These are phyloP conservation scores for Withania somnifera DNA, from an alignment of 305 asterid genomes.

Conservation along the genomic window DNA sequence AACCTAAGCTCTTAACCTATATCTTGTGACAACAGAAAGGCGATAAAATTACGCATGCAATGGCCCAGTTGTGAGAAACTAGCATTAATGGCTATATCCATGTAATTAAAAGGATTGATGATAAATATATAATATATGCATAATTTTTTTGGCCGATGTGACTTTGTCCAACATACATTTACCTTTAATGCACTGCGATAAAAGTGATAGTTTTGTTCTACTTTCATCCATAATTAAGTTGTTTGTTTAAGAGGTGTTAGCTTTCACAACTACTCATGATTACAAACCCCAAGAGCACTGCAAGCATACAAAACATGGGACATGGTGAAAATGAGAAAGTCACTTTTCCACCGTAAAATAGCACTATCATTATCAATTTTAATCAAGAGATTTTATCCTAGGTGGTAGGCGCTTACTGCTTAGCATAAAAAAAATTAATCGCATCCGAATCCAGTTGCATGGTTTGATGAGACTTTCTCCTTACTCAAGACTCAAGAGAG, in stretches of 20 bases:
- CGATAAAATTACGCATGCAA: neutral
- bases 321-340: slow-evolving; percentile 3
- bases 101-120: too few species aligned
- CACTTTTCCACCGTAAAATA: slow-evolving; percentile 65
- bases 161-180: too few species aligned
- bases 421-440: neutral
- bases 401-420: too few species aligned
- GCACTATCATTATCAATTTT: slow-evolving; percentile 10
- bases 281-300: slow-evolving; percentile 42
- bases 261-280: slow-evolving; percentile 41
- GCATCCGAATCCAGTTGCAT: neutral
- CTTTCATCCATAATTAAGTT: neutral
- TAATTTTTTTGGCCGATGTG: too few species aligned
- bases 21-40: neutral
- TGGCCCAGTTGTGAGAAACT: neutral
- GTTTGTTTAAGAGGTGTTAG: slow-evolving; percentile 11
- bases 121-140: too few species aligned
- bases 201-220: neutral
- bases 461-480: neutral
- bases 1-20: neutral
- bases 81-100: too few species aligned
- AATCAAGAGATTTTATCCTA: too few species aligned
- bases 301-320: slow-evolving; percentile 19
- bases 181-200: neutral
- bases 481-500: neutral